Evolutionary conservation across 2,329 filamentous ascomycete genomes (phyloP).

Genomic region (Trichoderma semiorbis): DNA sequence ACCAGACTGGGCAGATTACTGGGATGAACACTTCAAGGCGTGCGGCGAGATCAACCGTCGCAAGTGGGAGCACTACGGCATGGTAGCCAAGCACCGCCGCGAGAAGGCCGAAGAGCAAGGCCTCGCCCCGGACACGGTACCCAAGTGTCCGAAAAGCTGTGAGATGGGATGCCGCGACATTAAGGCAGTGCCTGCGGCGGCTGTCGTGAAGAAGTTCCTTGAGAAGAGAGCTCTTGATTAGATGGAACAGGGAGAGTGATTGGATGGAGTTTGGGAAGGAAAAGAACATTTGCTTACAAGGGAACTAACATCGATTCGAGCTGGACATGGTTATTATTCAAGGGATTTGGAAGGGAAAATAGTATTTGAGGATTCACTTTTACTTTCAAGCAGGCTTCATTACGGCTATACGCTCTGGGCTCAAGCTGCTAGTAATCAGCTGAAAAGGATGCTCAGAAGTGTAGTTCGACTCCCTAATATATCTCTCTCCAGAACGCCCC

Average conservation of each 20-base stretch:
- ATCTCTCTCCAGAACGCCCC: not conserved
- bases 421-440: not conserved
- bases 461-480: not conserved
- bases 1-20: constrained; percentile 22
- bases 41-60: constrained; percentile 23
- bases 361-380: not conserved
- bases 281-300: not conserved
- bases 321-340: not conserved
- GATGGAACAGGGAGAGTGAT: not conserved
- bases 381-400: not conserved
- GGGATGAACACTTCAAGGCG: constrained; percentile 26
- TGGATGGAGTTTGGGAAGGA: not conserved
- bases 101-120: constrained; percentile 15
- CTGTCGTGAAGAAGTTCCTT: constrained; percentile 2
- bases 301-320: not conserved
- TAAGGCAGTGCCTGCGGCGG: not conserved
- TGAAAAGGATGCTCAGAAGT: not conserved
- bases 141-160: constrained; percentile 15
- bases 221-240: not conserved
- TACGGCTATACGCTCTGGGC: not conserved
- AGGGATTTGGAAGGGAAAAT: not conserved
- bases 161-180: constrained; percentile 19
- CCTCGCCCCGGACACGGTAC: constrained; percentile 2
- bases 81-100: constrained; percentile 24
- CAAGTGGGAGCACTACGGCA: constrained; percentile 27